phyloP scores from a whole-genome alignment of 192 early-diverging fungal species.

The Dimargaris xerosporica region DNA sequence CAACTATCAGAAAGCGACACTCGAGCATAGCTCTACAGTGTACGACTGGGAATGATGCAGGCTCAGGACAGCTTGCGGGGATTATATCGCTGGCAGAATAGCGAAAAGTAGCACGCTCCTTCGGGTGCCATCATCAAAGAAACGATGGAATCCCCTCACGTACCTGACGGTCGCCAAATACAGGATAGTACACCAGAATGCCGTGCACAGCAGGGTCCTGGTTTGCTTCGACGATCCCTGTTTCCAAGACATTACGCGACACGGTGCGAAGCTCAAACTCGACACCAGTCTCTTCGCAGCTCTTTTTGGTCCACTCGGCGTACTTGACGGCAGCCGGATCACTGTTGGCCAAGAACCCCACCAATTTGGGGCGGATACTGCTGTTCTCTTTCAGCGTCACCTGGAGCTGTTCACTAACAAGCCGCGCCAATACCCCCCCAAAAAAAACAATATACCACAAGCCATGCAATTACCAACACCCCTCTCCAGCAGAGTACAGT shows the following conservation, averaged over 20 bases:
- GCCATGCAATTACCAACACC: neutral
- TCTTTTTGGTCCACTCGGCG: constrained; percentile 90
- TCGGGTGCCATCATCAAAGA: too few species aligned
- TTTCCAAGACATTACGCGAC: constrained; percentile 68
- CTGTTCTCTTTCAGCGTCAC: constrained; percentile 42
- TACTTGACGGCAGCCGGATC: constrained; percentile 87
- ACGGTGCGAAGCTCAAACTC: constrained; percentile 81
- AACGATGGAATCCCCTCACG: too few species aligned
- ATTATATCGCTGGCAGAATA: too few species aligned
- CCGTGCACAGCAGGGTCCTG: constrained; percentile 71
- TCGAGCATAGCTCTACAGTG: too few species aligned
- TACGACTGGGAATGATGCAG: too few species aligned
- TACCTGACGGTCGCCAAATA: constrained; percentile 73
- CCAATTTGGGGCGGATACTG: constrained; percentile 49
- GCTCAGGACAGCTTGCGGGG: too few species aligned
- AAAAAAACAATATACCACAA: neutral
- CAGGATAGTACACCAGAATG: constrained; percentile 98
- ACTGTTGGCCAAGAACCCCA: constrained; percentile 90
- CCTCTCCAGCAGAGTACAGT: constrained; percentile 23
- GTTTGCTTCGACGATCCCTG: constrained; percentile 76
- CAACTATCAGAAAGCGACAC: too few species aligned
- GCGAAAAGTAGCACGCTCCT: too few species aligned
- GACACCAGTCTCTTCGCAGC: constrained; percentile 78
- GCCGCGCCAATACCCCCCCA: constrained; percentile 12
- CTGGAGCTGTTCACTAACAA: constrained; percentile 20